Conservation (phyloP, 2,329 filamentous ascomycete species). For the Aspergillus transmontanensis region DNA sequence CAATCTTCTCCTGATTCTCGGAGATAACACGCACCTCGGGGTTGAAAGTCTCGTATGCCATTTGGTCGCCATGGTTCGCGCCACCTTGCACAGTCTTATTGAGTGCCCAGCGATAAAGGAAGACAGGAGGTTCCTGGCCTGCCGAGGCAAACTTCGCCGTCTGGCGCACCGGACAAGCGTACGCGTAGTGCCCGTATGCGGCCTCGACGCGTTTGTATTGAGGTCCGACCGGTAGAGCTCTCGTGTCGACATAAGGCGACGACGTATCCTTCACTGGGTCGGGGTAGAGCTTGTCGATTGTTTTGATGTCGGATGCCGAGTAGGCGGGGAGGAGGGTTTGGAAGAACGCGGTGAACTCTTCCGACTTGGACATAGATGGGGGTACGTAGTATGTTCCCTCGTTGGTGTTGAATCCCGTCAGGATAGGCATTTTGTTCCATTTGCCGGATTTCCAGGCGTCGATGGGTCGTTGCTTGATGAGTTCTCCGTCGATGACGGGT, state of each 20-base stretch:
- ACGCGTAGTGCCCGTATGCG: constrained; percentile 54
- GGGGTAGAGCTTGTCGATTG: constrained; percentile 64
- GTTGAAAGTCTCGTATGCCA: constrained; percentile 51
- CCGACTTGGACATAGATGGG: constrained; percentile 46
- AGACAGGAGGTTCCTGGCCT: constrained; percentile 43
- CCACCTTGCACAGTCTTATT: constrained; percentile 47
- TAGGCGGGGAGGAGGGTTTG: constrained; percentile 61
- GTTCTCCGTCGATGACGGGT: constrained; percentile 65
- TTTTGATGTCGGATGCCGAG: constrained; percentile 53
- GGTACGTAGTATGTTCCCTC: constrained; percentile 70
- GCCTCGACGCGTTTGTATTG: constrained; percentile 57
- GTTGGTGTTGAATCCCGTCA: constrained; percentile 72
- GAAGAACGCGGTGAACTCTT: constrained; percentile 65
- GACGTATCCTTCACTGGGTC: constrained; percentile 51
- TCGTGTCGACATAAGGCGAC: constrained; percentile 29
- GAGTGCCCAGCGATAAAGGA: constrained; percentile 58
- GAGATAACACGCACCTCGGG: constrained; percentile 39
- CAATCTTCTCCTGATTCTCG: constrained; percentile 44
- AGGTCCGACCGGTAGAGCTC: constrained; percentile 41
- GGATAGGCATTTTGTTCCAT: constrained; percentile 61
- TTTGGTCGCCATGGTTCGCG: constrained; percentile 53
- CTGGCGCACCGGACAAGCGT: constrained; percentile 52
- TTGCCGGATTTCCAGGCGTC: constrained; percentile 58
- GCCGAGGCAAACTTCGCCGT: constrained; percentile 45
- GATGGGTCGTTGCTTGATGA: constrained; percentile 62